Conservation (phyloP, 352 stramenopile genomes). For the Pilasporangium apinafurcum region DNA sequence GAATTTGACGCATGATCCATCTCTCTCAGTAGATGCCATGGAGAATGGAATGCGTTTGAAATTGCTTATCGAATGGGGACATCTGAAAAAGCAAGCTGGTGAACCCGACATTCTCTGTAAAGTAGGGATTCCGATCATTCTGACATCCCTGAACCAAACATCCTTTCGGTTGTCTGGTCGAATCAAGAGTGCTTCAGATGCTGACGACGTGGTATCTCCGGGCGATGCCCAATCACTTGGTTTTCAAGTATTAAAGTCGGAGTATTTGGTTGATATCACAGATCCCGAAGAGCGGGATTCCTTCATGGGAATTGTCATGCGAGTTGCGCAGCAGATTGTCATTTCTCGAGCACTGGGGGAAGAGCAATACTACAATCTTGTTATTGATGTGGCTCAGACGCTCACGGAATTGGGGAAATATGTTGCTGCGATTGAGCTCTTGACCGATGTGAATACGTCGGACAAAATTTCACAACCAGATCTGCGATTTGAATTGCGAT, state of each 20-base stretch:
- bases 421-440: constrained; percentile 74
- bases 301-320: constrained; percentile 83
- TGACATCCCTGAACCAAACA: constrained; percentile 76
- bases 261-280: constrained; percentile 80
- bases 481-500: constrained; percentile 74
- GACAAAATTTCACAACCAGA: constrained; percentile 73
- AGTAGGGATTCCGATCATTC: constrained; percentile 77
- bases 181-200: constrained; percentile 51
- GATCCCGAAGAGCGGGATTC: constrained; percentile 67
- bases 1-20: constrained; percentile 61
- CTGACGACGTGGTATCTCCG: constrained; percentile 47
- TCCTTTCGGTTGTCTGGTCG: constrained; percentile 63
- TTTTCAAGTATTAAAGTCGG: constrained; percentile 75
- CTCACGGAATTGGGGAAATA: constrained; percentile 79
- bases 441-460: constrained; percentile 83
- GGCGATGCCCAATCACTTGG: constrained; percentile 58
- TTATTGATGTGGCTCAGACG: constrained; percentile 75
- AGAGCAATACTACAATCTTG: constrained; percentile 68
- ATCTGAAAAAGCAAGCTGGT: constrained; percentile 61
- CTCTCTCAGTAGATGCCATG: constrained; percentile 78
- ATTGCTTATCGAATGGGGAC: constrained; percentile 71
- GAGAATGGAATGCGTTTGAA: constrained; percentile 80
- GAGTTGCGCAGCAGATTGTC: constrained; percentile 76
- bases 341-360: constrained; percentile 68
- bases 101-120: constrained; percentile 75